Base-by-base conservation (phyloP, 164 flowering plant species). In the Houttuynia cordata region DNA sequence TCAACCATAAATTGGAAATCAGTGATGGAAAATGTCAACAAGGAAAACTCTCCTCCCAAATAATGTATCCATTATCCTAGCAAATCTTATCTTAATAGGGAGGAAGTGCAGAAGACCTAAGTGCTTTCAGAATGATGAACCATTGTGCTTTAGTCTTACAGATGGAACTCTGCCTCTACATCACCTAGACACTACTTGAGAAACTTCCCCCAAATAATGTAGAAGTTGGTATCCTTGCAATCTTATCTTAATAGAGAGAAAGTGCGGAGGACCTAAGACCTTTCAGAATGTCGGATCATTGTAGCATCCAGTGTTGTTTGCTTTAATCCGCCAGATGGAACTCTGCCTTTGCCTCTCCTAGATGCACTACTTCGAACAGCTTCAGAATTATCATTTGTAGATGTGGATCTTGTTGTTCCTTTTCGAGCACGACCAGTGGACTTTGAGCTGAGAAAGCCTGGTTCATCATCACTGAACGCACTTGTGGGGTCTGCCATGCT, bases 381-480 rank as follows among this genome's bases (percentile, higher is more conserved):
- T 68, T 71, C 83, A 57, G 80, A 63, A 70, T 73, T 73, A 72
- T 72, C 90, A 63, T 51, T 73, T 62, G 88, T 76, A 30, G 84
- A 68, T 68, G 70, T 70, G 34, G 81, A 71, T 66, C 70, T 64
- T 58, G 68, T 64, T 51, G 85, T 62, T 19, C 75, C 79, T 75
- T 78, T 84, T 58, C 73, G 69, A 51, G 97, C 85, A 74, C 81
- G 80, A 21, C 73, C 57, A 30, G 80, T 64, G 56, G 86, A 34
- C 67, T 73, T 84, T 45, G 78, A 72, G 62, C 72, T 71, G 37
- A 81, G 68, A 41, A 77, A 64, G 10, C 79, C 61, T 61, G 86
- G 96, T 64, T 94, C 99, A 73, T 91, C 97, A 74, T 94, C 96
- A 69, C 99, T 91, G 61, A 94, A 88, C 23, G 94, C 72, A 77